Base-by-base conservation (phyloP, 129 eudicot genomes). In the Dittrichia graveolens region DNA sequence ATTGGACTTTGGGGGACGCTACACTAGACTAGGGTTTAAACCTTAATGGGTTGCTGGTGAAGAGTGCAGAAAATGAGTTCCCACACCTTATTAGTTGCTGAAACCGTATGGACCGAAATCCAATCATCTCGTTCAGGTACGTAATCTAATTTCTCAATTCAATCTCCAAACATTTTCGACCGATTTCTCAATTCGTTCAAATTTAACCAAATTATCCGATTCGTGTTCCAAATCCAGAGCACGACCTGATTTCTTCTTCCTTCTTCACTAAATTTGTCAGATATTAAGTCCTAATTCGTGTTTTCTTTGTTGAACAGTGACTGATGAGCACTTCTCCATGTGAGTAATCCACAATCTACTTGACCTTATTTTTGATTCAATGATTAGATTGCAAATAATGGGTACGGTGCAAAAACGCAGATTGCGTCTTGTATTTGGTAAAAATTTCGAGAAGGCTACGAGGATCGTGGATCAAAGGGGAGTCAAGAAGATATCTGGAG, bases 361-460 rank as follows among this genome's bases (percentile, higher is more conserved):
- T 43, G 19, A 52, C 15, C 16, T 24, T 18, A 34, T 55, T 35
- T 53, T 59, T 39, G 8, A 31, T 73, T 65, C 18, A 46, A 7
- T 35, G 60, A 18, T 4, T 41, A 40, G 5, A 50, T 14, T 34
- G 41, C 41, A 41, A 8, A 24, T 58, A 45, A 64, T 34, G 7
- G 5, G 10, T 10, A 1, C n/a, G 35, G 6, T 14, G 38, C 52
- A 2, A 2, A 0, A 19, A 43, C 11, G 19, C 78, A 85, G 91
- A 57, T 81, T 90, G 81, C 87, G 80, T 72, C 75, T 81, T 49
- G 40, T 93, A 71, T 93, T 87, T 65, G 98, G 92, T 10, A 89
- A 85, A 43, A 93, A 93, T 66, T 67, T 93, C 61, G 98, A 92
- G 81, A 78, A 87, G 64, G 96, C 96, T 3, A 84, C 88, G n/a